Evolutionary conservation across 2,329 filamentous ascomycete genomes (phyloP).

Genomic region (Aspergillus costaricaensis): DNA sequence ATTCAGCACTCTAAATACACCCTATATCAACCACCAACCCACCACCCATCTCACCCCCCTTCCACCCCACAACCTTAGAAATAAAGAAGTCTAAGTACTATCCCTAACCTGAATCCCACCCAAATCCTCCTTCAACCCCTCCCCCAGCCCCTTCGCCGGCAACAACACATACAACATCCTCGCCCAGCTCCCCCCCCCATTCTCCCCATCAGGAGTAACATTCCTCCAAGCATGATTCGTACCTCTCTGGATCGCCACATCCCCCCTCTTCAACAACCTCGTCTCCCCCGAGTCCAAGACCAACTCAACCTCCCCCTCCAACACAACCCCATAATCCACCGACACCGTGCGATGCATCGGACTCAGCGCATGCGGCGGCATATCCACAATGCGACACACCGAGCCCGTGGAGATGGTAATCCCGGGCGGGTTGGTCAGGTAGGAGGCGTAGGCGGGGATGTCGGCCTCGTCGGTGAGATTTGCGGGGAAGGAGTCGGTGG

Average conservation of each 20-base stretch:
- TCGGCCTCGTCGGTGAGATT: slow-evolving; percentile 50
- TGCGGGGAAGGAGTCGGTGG: slow-evolving; percentile 51
- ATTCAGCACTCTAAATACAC: background rate
- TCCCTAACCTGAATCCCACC: slow-evolving; percentile 17
- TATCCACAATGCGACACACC: slow-evolving; percentile 43
- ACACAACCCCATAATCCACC: slow-evolving; percentile 55
- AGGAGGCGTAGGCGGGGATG: slow-evolving; percentile 48
- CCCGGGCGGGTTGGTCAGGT: slow-evolving; percentile 50
- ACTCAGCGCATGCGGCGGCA: slow-evolving; percentile 43
- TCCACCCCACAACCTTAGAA: too few relatives aligned
- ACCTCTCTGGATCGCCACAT: slow-evolving; percentile 55
- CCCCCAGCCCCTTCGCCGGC: slow-evolving; percentile 24
- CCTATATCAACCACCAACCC: background rate
- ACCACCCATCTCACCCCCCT: too few relatives aligned
- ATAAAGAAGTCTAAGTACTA: slow-evolving; percentile 21
- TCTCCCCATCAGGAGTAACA: slow-evolving; percentile 21
- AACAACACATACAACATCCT: slow-evolving; percentile 33
- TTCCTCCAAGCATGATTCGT: slow-evolving; percentile 46
- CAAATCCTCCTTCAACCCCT: slow-evolving; percentile 21
- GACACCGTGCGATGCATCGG: slow-evolving; percentile 55
- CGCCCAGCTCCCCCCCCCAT: slow-evolving; percentile 24
- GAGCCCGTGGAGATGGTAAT: slow-evolving; percentile 52
- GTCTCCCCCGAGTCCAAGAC: slow-evolving; percentile 52
- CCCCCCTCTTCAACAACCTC: slow-evolving; percentile 50
- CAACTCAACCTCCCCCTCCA: slow-evolving; percentile 55